phyloP scores from a whole-genome alignment of 495 filamentous ascomycete genomes.

The Mytilinidion resinicola region DNA sequence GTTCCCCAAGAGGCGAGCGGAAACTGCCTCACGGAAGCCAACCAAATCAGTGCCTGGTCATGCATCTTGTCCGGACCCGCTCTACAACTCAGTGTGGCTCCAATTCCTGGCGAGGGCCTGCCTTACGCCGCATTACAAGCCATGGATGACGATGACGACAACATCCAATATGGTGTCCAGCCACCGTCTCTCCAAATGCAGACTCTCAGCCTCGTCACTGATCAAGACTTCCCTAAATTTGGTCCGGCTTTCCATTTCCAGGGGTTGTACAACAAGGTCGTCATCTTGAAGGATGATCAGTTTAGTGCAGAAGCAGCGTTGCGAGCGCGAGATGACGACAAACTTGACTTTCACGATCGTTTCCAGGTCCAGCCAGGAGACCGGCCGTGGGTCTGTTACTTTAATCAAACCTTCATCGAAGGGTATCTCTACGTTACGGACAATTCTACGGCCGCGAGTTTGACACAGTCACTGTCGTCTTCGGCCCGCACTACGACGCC shows the following conservation, averaged over 20 bases:
- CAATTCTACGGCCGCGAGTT: slow-evolving; percentile 22
- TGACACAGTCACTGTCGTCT: slow-evolving; percentile 10
- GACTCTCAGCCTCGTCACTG: slow-evolving; percentile 55
- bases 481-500: not conserved
- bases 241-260: slow-evolving; percentile 75
- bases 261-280: slow-evolving; percentile 68
- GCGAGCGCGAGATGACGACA: slow-evolving; percentile 7
- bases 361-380: slow-evolving; percentile 51
- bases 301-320: slow-evolving; percentile 29
- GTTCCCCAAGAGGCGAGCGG: slow-evolving; percentile 51
- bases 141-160: slow-evolving; percentile 32
- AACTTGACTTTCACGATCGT: slow-evolving; percentile 19
- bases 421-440: slow-evolving; percentile 65
- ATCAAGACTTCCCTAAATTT: slow-evolving; percentile 52
- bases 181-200: slow-evolving; percentile 51
- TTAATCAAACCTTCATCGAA: slow-evolving; percentile 76
- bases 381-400: slow-evolving; percentile 80
- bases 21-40: slow-evolving; percentile 58
- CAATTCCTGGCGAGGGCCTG: slow-evolving; percentile 14
- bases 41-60: slow-evolving; percentile 61
- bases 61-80: slow-evolving; percentile 44
- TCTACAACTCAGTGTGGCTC: slow-evolving; percentile 37
- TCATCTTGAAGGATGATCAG: slow-evolving; percentile 59
- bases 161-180: slow-evolving; percentile 55
- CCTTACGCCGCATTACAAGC: slow-evolving; percentile 21